Percentiles rank a stretch among this genome's conserved stretches.
phyloP scores from a whole-genome alignment of 2,329 filamentous ascomycete genomes.

The Anthostomella pinea region DNA sequence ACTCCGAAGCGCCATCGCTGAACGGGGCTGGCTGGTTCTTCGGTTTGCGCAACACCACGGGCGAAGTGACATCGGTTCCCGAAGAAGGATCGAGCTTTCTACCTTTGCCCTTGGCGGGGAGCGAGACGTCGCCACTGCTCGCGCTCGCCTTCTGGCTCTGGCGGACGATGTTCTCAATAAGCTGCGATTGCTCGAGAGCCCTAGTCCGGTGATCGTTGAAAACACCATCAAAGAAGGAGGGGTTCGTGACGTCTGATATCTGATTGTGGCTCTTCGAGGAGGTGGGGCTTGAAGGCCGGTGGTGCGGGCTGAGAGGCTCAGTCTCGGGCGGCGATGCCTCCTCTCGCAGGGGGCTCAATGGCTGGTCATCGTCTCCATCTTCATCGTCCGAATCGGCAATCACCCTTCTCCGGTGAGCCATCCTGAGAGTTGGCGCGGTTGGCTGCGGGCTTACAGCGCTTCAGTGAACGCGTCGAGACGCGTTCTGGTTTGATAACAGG shows the following conservation, averaged over 20 bases:
- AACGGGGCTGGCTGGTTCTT: conserved; percentile 16
- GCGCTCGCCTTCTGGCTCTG: conserved; percentile 31
- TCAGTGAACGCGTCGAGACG: conserved; percentile 19
- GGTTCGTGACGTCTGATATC: conserved; percentile 25
- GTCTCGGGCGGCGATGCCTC: conserved; percentile 22
- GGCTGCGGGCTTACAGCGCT: no score
- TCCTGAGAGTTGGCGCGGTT: conserved; percentile 14
- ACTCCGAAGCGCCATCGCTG: conserved; percentile 20
- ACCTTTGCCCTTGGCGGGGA: conserved; percentile 21
- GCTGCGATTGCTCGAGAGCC: conserved; percentile 26
- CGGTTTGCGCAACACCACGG: conserved; percentile 14
- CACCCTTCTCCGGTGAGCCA: conserved; percentile 28
- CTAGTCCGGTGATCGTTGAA: conserved; percentile 26
- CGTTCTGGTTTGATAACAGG: no score
- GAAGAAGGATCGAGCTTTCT: conserved; percentile 23
- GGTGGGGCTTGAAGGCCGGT: conserved; percentile 15
- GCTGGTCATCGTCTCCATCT: conserved; percentile 20
- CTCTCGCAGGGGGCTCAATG: conserved; percentile 13
- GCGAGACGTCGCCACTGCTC: conserved; percentile 29
- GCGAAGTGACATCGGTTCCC: conserved; percentile 29
- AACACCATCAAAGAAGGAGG: conserved; percentile 28
- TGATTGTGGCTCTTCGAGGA: conserved; percentile 12
- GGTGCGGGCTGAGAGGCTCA: conserved; percentile 29
- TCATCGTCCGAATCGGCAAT: conserved; percentile 36
- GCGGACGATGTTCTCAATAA: conserved; percentile 33